phyloP scores from a whole-genome alignment of 2,329 filamentous ascomycete species.

The Colletotrichum trifolii region DNA sequence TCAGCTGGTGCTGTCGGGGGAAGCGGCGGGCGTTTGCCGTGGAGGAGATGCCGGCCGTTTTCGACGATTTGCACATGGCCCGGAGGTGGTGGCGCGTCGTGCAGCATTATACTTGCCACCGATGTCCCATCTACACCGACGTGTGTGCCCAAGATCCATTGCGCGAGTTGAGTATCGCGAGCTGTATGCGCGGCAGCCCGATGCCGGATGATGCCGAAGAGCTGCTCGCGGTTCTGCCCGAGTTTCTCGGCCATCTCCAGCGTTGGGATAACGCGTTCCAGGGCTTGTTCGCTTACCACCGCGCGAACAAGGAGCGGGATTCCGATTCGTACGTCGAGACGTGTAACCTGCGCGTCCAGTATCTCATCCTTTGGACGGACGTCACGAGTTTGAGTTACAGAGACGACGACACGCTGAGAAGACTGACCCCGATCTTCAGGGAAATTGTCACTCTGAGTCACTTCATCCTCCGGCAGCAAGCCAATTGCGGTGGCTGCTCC shows the following conservation, averaged over 20 bases:
- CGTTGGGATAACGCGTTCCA: slow-evolving; percentile 53
- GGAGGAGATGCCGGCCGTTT: slow-evolving; percentile 47
- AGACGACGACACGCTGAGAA: slow-evolving; percentile 46
- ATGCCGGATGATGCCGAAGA: slow-evolving; percentile 45
- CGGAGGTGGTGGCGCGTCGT: slow-evolving; percentile 52
- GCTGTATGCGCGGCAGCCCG: slow-evolving; percentile 40
- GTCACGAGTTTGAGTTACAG: slow-evolving; percentile 50
- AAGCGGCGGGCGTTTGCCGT: slow-evolving; percentile 44
- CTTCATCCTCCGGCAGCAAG: slow-evolving; percentile 45
- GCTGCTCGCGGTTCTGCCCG: slow-evolving; percentile 47
- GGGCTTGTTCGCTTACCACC: slow-evolving; percentile 46
- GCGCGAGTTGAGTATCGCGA: slow-evolving; percentile 45
- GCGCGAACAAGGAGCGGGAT: slow-evolving; percentile 40
- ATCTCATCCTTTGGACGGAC: slow-evolving; percentile 53
- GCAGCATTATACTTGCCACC: slow-evolving; percentile 50
- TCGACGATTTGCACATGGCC: slow-evolving; percentile 46
- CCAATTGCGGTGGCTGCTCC: slow-evolving; percentile 29
- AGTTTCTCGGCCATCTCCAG: slow-evolving; percentile 51
- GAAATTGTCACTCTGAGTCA: slow-evolving; percentile 53
- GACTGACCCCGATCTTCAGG: slow-evolving; percentile 53
- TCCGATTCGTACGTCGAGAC: slow-evolving; percentile 46
- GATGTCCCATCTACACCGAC: slow-evolving; percentile 48
- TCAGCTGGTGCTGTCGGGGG: slow-evolving; percentile 35
- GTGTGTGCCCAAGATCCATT: slow-evolving; percentile 32
- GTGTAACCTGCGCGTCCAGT: slow-evolving; percentile 55